Conservation (phyloP, 2,329 filamentous ascomycete genomes). For the Beauveria sp. region DNA sequence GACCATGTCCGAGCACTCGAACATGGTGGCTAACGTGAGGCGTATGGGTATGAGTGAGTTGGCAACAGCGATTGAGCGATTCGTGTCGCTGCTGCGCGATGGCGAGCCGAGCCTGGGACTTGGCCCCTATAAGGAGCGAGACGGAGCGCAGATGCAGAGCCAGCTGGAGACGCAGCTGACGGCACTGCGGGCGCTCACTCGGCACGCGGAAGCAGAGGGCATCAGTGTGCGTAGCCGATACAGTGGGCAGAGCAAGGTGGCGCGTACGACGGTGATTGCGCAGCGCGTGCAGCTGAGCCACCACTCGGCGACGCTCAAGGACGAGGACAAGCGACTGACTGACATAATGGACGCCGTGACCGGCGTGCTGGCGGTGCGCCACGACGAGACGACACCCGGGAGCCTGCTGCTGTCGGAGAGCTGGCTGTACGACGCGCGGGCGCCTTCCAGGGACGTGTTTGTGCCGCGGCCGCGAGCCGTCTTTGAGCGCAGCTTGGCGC, state of each 20-base stretch:
- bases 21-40: conserved; percentile 50
- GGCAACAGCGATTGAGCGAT: conserved; percentile 18
- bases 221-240: conserved; percentile 64
- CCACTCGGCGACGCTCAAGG: conserved; percentile 62
- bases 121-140: conserved; percentile 20
- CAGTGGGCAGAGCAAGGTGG: conserved; percentile 59
- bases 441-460: conserved; percentile 66
- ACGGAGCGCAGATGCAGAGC: conserved; percentile 24
- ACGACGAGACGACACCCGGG: conserved; percentile 21
- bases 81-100: conserved; percentile 22
- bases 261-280: conserved; percentile 71
- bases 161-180: conserved; percentile 34
- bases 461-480: conserved; percentile 63
- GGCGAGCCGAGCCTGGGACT: conserved; percentile 32
- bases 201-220: conserved; percentile 35
- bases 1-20: conserved; percentile 41
- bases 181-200: conserved; percentile 39
- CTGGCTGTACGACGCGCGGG: conserved; percentile 66
- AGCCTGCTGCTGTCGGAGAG: conserved; percentile 59
- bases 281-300: conserved; percentile 75
- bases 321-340: conserved; percentile 65
- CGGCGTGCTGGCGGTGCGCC: conserved; percentile 19
- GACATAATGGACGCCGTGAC: conserved; percentile 48
- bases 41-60: conserved; percentile 39
- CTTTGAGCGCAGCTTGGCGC: conserved; percentile 62